These are phyloP conservation scores for Monosporascus sp. DNA, from an alignment of 2,329 filamentous ascomycete genomes.

Conservation along the genomic window DNA sequence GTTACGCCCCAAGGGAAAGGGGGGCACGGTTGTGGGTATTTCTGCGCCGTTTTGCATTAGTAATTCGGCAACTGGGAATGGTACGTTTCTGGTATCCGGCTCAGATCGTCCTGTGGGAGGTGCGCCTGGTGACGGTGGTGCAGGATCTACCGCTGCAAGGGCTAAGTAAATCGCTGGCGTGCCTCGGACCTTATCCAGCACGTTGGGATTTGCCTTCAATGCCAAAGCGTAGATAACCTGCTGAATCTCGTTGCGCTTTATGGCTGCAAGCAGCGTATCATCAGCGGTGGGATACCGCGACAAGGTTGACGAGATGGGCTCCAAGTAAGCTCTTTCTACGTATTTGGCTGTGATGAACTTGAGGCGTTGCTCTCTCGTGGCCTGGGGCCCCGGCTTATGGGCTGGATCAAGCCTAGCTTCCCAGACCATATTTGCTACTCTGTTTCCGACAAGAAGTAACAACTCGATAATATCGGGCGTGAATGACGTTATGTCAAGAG, in stretches of 20 bases:
- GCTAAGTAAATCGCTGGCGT: conserved; percentile 90
- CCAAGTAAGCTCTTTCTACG: conserved; percentile 75
- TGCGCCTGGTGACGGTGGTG: conserved; percentile 57
- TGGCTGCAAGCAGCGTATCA: conserved; percentile 82
- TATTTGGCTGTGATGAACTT: conserved; percentile 96
- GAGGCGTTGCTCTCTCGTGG: conserved; percentile 84
- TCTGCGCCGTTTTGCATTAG: conserved; percentile 91
- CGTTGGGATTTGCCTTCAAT: conserved; percentile 80
- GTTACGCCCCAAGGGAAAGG: conserved; percentile 75
- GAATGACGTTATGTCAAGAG: conserved; percentile 91
- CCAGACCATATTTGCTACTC: conserved; percentile 95
- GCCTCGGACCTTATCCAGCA: conserved; percentile 75
- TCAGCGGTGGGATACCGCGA: conserved; percentile 75
- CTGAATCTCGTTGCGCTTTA: conserved; percentile 95
- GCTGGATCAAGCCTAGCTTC: conserved; percentile 75
- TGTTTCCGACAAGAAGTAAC: conserved; percentile 84
- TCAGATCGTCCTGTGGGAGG: conserved; percentile 34
- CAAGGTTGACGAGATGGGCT: conserved; percentile 68
- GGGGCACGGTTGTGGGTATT: conserved; percentile 68
- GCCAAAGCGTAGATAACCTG: conserved; percentile 88
- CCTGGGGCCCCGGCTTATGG: conserved; percentile 68
- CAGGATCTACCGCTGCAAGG: conserved; percentile 86
- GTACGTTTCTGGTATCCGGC: conserved; percentile 47
- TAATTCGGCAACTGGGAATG: conserved; percentile 87
- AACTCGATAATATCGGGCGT: conserved; percentile 96